A percentile compares a stretch with the other conserved stretches of the same genome.
Conservation (phyloP, 108 stramenopile genomes). For the Fragilaria radians region DNA sequence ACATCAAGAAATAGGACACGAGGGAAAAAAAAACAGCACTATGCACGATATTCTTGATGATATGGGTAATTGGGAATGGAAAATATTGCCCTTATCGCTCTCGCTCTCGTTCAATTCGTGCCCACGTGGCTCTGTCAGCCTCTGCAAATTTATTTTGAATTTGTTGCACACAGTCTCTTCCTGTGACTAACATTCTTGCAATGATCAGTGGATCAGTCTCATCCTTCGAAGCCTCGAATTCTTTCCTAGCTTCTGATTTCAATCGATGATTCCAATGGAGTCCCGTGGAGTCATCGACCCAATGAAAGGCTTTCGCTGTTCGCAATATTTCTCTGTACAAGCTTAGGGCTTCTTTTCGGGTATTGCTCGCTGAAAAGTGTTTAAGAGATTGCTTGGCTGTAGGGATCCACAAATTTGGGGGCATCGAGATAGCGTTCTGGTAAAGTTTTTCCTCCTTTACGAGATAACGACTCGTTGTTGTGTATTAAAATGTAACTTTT, state of each 20-base stretch:
- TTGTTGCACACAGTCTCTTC: constrained; percentile 87
- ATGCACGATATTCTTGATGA: no score
- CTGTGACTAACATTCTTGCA: constrained; percentile 86
- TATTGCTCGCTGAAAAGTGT: constrained; percentile 34
- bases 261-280: constrained; percentile 75
- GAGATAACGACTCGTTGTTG: no score
- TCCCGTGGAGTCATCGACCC: constrained; percentile 65
- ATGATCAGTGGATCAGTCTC: constrained; percentile 89
- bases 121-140: constrained; percentile 72
- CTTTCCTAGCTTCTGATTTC: constrained; percentile 70
- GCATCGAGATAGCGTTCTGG: constrained; percentile 25
- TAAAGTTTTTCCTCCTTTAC: no score
- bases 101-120: constrained; percentile 64
- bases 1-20: no score
- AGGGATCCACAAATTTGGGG: constrained; percentile 41
- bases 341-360: constrained; percentile 51
- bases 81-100: constrained; percentile 1
- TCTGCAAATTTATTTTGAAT: constrained; percentile 87
- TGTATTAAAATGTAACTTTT: no score
- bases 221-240: constrained; percentile 77
- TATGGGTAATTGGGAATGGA: no score
- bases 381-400: constrained; percentile 19
- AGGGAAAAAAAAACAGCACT: no score
- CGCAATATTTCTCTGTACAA: constrained; percentile 87
- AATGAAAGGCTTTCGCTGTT: constrained; percentile 86